A percentile compares a stretch with the other conserved stretches of the same genome.
These are phyloP conservation scores for Pezicula rhizophila DNA, from an alignment of 2,329 filamentous ascomycete species.

Conservation along the genomic window DNA sequence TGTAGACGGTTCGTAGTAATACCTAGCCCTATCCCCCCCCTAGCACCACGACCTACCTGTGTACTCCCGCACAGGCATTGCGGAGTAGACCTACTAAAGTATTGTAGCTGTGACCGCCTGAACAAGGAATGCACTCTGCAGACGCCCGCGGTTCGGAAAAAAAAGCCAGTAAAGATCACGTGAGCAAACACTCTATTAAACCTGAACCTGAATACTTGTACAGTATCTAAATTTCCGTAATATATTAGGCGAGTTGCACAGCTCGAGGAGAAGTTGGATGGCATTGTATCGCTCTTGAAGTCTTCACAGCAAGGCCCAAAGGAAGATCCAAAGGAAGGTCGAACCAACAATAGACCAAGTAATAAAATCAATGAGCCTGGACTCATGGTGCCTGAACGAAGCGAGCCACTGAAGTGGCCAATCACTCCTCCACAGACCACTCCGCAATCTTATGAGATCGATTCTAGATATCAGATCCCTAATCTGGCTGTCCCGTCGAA, in stretches of 20 bases:
- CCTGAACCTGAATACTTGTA: neutral
- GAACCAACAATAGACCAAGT: neutral
- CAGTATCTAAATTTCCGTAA: neutral
- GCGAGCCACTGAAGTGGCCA: neutral
- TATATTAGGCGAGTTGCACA: conserved; percentile 4
- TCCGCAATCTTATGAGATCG: neutral
- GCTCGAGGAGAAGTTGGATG: conserved; percentile 8
- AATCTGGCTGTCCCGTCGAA: neutral
- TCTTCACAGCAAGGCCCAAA: neutral
- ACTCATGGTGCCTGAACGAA: neutral
- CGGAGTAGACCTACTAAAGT: neutral
- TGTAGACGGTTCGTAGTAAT: neutral
- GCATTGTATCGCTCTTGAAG: conserved; percentile 6
- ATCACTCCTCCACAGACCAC: neutral
- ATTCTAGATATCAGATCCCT: neutral
- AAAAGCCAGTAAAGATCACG: conserved; percentile 1
- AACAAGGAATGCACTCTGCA: conserved; percentile 2
- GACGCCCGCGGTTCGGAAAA: neutral
- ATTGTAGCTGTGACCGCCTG: conserved; percentile 1
- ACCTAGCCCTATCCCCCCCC: neutral
- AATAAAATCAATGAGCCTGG: neutral
- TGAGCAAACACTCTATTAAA: neutral
- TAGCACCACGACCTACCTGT: neutral
- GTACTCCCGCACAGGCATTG: too few species aligned
- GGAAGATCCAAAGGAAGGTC: neutral